phyloP scores from a whole-genome alignment of 106 monocot genomes.

The Allium sativum region DNA sequence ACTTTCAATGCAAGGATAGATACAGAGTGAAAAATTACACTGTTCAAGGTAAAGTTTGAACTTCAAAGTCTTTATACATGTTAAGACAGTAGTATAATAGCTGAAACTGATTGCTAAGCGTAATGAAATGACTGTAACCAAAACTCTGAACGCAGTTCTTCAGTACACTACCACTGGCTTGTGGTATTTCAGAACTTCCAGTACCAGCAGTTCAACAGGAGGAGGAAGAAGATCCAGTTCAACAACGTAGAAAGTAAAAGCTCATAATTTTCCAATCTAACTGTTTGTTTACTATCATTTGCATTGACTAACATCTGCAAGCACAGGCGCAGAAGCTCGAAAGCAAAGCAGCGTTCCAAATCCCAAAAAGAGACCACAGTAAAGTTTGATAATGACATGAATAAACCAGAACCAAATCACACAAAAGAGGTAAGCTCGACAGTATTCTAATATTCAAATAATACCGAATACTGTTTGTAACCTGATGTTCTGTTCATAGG shows the following conservation, averaged over 20 bases:
- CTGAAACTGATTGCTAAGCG: too few species aligned
- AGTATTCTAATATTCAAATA: too few species aligned
- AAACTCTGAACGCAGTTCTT: conserved; percentile 1
- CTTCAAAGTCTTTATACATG: too few species aligned
- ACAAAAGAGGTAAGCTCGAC: neutral
- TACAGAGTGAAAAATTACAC: too few species aligned
- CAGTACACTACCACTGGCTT: conserved; percentile 3
- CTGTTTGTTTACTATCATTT: too few species aligned
- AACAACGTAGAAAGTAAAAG: conserved; percentile 3
- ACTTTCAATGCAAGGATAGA: too few species aligned
- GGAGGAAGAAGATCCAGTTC: conserved; percentile 1
- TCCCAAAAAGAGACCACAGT: conserved; percentile 2
- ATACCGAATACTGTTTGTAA: too few species aligned
- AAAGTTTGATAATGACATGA: neutral
- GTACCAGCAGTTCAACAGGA: conserved; percentile 1
- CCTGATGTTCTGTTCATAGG: too few species aligned
- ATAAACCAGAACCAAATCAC: neutral
- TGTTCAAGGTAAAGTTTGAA: too few species aligned
- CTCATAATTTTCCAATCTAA: neutral
- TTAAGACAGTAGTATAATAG: too few species aligned
- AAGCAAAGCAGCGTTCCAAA: conserved; percentile 1
- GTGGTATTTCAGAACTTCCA: conserved; percentile 5
- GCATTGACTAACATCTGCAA: neutral
- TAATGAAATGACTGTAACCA: too few species aligned
- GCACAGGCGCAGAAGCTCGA: conserved; percentile 4